Evolutionary conservation across 2,329 filamentous ascomycete genomes (phyloP).

Genomic region (Monilinia aucupariae): DNA sequence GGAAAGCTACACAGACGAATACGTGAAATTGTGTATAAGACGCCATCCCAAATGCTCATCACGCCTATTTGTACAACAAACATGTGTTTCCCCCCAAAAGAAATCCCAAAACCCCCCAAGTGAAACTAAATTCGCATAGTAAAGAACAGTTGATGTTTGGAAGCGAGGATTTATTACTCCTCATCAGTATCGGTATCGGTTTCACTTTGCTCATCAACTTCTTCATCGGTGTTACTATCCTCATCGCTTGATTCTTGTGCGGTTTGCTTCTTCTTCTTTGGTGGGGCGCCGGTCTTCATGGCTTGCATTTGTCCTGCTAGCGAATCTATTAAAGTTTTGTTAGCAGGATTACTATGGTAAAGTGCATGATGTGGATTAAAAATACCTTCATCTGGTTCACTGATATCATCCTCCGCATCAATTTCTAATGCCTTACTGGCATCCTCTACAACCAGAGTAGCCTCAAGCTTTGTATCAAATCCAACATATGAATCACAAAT

Average conservation of each 20-base stretch:
- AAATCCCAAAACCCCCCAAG: constrained; percentile 15
- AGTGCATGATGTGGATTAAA: constrained; percentile 22
- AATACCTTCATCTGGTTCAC: constrained; percentile 95
- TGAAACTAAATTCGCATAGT: constrained; percentile 7
- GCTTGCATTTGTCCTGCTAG: constrained; percentile 87
- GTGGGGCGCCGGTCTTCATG: constrained; percentile 63
- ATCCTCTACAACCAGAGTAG: constrained; percentile 84
- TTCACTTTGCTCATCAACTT: constrained; percentile 55
- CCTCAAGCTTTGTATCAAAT: constrained; percentile 87
- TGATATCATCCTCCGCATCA: constrained; percentile 87
- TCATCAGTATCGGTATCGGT: constrained; percentile 54
- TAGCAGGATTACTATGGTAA: background rate
- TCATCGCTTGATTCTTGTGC: constrained; percentile 60
- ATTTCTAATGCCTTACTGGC: constrained; percentile 77
- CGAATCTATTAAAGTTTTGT: constrained; percentile 54
- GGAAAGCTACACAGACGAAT: constrained; percentile 16
- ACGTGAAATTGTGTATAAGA: constrained; percentile 14
- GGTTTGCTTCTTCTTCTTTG: constrained; percentile 55
- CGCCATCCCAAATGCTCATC: constrained; percentile 16
- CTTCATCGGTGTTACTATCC: constrained; percentile 77
- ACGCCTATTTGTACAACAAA: constrained; percentile 15
- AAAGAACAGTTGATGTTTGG: background rate
- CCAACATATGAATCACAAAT: constrained; percentile 94
- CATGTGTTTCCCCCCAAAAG: background rate
- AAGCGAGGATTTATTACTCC: constrained; percentile 28